Evolutionary conservation across 2,329 filamentous ascomycete species (phyloP), one percentile per base, ranked within the genome.

Genomic region (Penicillium sp.): DNA sequence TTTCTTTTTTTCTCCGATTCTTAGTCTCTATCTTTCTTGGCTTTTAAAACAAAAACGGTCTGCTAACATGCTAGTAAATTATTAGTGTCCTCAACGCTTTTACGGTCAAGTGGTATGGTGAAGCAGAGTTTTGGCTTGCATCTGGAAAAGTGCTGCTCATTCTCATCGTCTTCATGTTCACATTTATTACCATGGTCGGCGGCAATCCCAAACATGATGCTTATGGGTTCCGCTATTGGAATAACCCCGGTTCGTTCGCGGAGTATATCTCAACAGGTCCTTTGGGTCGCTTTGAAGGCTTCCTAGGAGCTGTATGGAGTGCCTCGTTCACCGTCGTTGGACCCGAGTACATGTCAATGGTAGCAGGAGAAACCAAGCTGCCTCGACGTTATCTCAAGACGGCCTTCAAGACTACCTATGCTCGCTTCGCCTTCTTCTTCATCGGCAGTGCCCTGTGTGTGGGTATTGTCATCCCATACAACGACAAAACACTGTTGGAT

Each of bases 111-210:
- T 89, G 82, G 79, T 91, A 90, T 60, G 89, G 89, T 44, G 89
- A 91, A 75, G 84, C 86, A 0, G 90, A 71, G 28, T 71, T 71
- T n/a, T 71, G 68, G 68, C 75, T 89, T 10, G 62, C 66, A 13
- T 56, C 60, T 4, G 87, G 87, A 59, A 91, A 91, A 72, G 84
- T 91, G 3, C 66, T 91, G 3, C 80, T 92, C 49, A 88, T 90
- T 60, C 74, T 92, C 24, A 87, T 84, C 1, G 81, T 92, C 33
- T 83, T 92, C 66, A 66, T 86, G 64, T 92, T 91, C 78, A 93
- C 91, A 7, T 91, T 95, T 69, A 82, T 95, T 63, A 87, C 89
- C 63, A 93, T 93, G 87, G 80, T 93, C 0, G 91, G 91, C 4
- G 91, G 90, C 2, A 93, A 93, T 68, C 91, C 91, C 0, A 73